Base-by-base conservation (phyloP, 208 protist species). In the Kentomonas sorsogonicus region DNA sequence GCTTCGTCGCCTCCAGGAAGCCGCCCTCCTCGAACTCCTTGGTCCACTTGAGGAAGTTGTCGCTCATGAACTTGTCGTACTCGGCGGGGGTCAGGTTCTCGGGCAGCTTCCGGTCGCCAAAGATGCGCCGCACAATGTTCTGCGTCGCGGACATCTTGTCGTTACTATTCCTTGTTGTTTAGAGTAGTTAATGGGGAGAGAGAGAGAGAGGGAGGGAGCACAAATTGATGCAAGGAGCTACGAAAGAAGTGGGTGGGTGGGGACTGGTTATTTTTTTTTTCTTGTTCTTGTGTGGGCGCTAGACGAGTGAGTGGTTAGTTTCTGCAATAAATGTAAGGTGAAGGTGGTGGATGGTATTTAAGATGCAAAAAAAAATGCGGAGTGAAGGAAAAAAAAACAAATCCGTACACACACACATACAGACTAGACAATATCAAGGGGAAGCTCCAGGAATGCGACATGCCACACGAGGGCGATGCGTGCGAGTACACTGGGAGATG, bases 91-190 rank as follows among this genome's bases (percentile, higher is more conserved):
- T 78, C 9, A 89, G 53, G 30, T 86, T 80, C 30, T 86, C 73
- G 2, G 84, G 83, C 0, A 95, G 59, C 33, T 80, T 81, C 55
- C 79, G 81, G 60, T 88, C 79, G 43, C 82, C 83, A 58, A 95
- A 91, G 63, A 95, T 95, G 71, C 89, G 79, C 34, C 83, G 77
- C 48, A 95, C 66, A 52, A 95, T 95, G 53, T 76, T 91, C 53
- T 90, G 83, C 26, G 69, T 78, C 61, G 79, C 74, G 4, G 81
- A 83, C 86, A 88, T 89, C 29, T 33, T 36, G 31, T 30, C 4
- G 31, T 53, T 15, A 15, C 7, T 36, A 36, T 36, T 11, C 33
- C 27, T 23, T 29, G 5, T 29, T 29, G 13, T 29, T 47, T 47
- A n/a, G 9, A 10, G 22, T 13, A 29, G 43, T 27, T 47, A 7